Percentiles rank a stretch among this genome's conserved stretches.
Evolutionary conservation across 345 rosid species (phyloP).

Genomic region (Atalantia buxifolia): DNA sequence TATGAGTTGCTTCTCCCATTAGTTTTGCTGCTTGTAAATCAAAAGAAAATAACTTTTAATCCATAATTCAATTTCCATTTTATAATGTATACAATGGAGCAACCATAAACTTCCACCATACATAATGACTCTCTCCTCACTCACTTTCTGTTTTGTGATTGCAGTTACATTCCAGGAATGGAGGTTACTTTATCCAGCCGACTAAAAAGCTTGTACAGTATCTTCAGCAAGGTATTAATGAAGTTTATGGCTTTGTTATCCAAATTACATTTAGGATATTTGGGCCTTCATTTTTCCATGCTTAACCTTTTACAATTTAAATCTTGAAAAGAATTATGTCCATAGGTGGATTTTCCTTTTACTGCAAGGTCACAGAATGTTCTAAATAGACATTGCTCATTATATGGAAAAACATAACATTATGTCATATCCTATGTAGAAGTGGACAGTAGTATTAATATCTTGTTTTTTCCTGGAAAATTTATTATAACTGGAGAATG

Average conservation of each 20-base stretch:
- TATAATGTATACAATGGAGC: background rate
- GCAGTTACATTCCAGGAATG: slow-evolving; percentile 81
- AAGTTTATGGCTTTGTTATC: slow-evolving; percentile 1
- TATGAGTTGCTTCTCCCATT: slow-evolving; percentile 29
- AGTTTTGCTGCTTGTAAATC: slow-evolving; percentile 9
- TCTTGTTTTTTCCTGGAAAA: background rate
- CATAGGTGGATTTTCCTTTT: background rate
- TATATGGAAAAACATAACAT: background rate
- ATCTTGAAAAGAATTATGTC: background rate
- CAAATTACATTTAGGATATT: background rate
- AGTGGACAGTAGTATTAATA: background rate
- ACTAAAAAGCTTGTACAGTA: slow-evolving; percentile 61
- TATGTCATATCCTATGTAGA: background rate
- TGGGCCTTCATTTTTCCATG: background rate
- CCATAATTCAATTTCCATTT: background rate
- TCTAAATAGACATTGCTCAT: background rate
- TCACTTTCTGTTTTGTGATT: slow-evolving; percentile 2
- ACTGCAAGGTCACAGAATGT: background rate
- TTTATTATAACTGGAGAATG: background rate
- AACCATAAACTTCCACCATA: background rate
- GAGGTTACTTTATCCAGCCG: slow-evolving; percentile 70
- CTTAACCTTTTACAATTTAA: slow-evolving; percentile 1
- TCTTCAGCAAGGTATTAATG: slow-evolving; percentile 60
- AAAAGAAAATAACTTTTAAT: background rate
- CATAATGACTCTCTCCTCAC: slow-evolving; percentile 11